phyloP scores from a whole-genome alignment of 1,284 basidiomycete genomes.

The Malassezia japonica region DNA sequence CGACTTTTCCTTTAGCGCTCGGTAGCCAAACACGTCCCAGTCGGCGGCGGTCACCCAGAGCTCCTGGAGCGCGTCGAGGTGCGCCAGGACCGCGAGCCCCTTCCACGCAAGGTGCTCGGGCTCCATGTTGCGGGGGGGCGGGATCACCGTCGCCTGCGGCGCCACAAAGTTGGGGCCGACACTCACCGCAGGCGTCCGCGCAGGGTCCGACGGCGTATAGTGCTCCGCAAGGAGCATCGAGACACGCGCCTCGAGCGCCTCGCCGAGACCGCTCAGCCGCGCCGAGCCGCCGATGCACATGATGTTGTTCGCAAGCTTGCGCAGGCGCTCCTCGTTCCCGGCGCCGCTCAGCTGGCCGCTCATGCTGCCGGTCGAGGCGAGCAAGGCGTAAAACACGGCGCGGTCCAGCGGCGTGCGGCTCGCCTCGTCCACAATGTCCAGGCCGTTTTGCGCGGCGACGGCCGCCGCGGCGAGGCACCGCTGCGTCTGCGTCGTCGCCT shows the following conservation, averaged over 20 bases:
- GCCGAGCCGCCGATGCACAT: constrained; percentile 75
- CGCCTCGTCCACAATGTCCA: constrained; percentile 74
- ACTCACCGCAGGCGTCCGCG: constrained; percentile 4
- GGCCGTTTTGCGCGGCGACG: constrained; percentile 29
- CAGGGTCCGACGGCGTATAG: constrained; percentile 14
- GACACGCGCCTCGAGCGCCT: constrained; percentile 43
- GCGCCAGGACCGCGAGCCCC: constrained; percentile 82
- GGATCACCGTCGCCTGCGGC: constrained; percentile 65
- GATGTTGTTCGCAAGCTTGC: constrained; percentile 77
- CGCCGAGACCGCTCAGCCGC: constrained; percentile 49
- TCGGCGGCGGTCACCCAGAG: constrained; percentile 78
- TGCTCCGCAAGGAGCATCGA: constrained; percentile 18
- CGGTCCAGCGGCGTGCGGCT: constrained; percentile 84
- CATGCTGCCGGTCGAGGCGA: constrained; percentile 52
- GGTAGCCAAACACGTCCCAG: constrained; percentile 59
- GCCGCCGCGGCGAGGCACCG: constrained; percentile 5
- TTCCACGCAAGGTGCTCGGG: constrained; percentile 85
- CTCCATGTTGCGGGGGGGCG: constrained; percentile 84
- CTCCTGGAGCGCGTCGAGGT: constrained; percentile 78
- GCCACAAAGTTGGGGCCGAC: constrained; percentile 13
- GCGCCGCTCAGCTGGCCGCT: constrained; percentile 11
- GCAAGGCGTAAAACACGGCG: constrained; percentile 68
- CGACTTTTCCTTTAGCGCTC: constrained; percentile 52
- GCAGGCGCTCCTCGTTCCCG: constrained; percentile 70
- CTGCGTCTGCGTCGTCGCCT: constrained; percentile 9